These are phyloP conservation scores for Escovopsis sp. DNA, from an alignment of 2,329 filamentous ascomycete species.

Conservation along the genomic window DNA sequence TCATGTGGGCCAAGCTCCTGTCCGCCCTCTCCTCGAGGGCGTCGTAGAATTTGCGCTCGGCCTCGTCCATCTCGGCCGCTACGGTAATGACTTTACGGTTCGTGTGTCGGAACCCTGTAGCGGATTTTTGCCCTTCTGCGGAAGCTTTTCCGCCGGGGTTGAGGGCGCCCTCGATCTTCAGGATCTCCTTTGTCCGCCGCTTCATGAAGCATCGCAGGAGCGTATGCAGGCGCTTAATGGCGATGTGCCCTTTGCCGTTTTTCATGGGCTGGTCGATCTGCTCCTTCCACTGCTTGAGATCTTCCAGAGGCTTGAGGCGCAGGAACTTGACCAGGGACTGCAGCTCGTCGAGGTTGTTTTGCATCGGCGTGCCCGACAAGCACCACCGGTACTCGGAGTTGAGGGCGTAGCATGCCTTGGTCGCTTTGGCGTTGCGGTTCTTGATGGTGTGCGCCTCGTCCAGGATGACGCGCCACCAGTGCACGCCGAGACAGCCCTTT, in stretches of 20 bases:
- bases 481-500: slow-evolving; percentile 73
- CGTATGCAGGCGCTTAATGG: slow-evolving; percentile 71
- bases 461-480: slow-evolving; percentile 91
- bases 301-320: slow-evolving; percentile 78
- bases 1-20: slow-evolving; percentile 75
- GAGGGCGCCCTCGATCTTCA: slow-evolving; percentile 72
- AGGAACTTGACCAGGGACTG: slow-evolving; percentile 90
- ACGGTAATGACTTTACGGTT: slow-evolving; percentile 78
- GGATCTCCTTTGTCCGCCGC: slow-evolving; percentile 90
- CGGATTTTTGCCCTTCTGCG: slow-evolving; percentile 33
- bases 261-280: slow-evolving; percentile 85
- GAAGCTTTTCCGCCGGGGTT: slow-evolving; percentile 55
- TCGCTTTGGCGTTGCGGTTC: slow-evolving; percentile 90
- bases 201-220: slow-evolving; percentile 94
- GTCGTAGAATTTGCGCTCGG: slow-evolving; percentile 75
- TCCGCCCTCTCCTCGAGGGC: slow-evolving; percentile 73
- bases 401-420: slow-evolving; percentile 78
- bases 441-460: slow-evolving; percentile 98
- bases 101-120: slow-evolving; percentile 73
- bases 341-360: slow-evolving; percentile 93
- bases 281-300: slow-evolving; percentile 75
- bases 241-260: slow-evolving; percentile 74
- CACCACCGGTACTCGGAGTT: slow-evolving; percentile 88
- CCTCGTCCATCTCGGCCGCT: slow-evolving; percentile 59
- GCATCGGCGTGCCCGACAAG: slow-evolving; percentile 89